Base-by-base conservation (phyloP, 768 basidiomycete species). In the Porpolomopsis calyptriformis region DNA sequence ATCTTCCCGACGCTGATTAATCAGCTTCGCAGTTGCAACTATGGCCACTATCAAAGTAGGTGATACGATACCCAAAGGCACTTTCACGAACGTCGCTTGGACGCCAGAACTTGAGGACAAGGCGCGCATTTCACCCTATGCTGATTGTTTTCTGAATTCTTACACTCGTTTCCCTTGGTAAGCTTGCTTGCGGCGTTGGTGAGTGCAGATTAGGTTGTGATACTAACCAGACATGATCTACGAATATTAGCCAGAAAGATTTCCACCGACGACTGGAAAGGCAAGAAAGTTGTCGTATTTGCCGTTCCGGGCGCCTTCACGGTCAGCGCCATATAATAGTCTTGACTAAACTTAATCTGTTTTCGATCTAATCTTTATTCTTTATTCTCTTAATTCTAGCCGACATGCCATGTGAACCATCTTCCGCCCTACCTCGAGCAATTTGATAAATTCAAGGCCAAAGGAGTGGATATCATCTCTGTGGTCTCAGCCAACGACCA, bases 291-390 rank as follows among this genome's bases (percentile, higher is more conserved):
- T 43, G 81, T 88, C 29, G 57, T 88, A 43, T 72, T 89, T 60
- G 69, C 82, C 47, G 83, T 87, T 26, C 86, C 85, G 14, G 86
- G 86, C 38, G 83, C 85, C 12, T 86, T 87, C 67, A 85, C 85
- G 12, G 85, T 85, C 51, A 49, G 79, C 22, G 11, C 3, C 24
- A n/a, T n/a, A n/a, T n/a, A n/a, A n/a, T n/a, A n/a, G n/a, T n/a
- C n/a, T n/a, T n/a, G n/a, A n/a, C n/a, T n/a, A n/a, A n/a, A n/a
- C n/a, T n/a, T n/a, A n/a, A n/a, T n/a, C n/a, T n/a, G n/a, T n/a
- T n/a, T n/a, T n/a, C n/a, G n/a, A 7, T 39, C 27, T 37, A 68
- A 72, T 58, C 60, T 74, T 33, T 71, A 69, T 22, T 64, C 64
- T 27, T 76, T 74, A 54, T 45, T 78, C 55, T 75, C 55, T 70